A percentile compares a stretch with the other conserved stretches of the same genome.
phyloP scores from a whole-genome alignment of 2,329 filamentous ascomycete genomes.

The Didymella exigua region DNA sequence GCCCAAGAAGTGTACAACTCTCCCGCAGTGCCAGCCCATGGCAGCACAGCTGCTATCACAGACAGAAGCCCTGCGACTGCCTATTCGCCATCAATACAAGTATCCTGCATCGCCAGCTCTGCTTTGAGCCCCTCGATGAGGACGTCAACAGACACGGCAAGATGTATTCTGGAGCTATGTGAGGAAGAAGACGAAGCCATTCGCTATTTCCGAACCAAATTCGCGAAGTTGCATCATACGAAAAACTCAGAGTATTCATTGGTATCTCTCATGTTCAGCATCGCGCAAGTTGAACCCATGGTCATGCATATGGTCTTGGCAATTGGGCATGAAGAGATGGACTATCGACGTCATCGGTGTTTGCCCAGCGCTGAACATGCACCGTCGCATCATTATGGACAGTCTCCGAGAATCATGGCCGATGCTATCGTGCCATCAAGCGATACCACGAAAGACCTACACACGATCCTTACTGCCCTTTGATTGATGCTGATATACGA shows the following conservation, averaged over 20 bases:
- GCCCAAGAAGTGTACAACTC: not conserved
- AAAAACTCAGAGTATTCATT: constrained; percentile 48
- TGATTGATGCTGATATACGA: constrained; percentile 50
- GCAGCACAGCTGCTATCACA: too few relatives aligned
- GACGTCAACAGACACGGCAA: not conserved
- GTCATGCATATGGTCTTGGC: constrained; percentile 49
- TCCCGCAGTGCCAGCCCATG: not conserved
- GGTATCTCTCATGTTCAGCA: constrained; percentile 45
- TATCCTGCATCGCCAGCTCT: not conserved
- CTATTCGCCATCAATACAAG: not conserved
- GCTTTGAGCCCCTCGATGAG: not conserved
- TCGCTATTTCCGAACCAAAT: constrained; percentile 46
- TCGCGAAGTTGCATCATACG: constrained; percentile 46
- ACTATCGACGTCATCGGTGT: constrained; percentile 26
- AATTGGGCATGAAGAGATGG: constrained; percentile 41
- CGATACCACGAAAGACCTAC: constrained; percentile 33
- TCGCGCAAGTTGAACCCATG: constrained; percentile 42
- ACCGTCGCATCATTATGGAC: constrained; percentile 37
- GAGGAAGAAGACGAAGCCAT: constrained; percentile 46
- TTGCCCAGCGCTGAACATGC: constrained; percentile 2
- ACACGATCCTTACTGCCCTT: constrained; percentile 39
- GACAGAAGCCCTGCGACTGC: not conserved
- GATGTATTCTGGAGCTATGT: constrained; percentile 33
- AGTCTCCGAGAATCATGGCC: constrained; percentile 42
- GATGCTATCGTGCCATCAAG: constrained; percentile 29